Conservation (phyloP, 768 basidiomycete species). For the Albatrellus ellisii region DNA sequence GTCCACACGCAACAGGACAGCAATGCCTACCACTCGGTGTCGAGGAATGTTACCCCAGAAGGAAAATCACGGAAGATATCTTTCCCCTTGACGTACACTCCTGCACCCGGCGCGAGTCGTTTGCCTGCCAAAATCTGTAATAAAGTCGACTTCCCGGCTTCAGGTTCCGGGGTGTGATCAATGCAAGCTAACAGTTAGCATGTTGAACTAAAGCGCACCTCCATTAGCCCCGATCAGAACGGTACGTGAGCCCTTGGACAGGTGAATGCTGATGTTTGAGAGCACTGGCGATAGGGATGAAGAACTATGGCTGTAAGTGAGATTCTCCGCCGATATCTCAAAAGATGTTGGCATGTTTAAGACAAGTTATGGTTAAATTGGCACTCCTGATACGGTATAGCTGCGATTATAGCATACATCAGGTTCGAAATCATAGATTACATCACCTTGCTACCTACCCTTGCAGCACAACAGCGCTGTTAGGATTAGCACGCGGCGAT, state of each 20-base stretch:
- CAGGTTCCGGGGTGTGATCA: neutral
- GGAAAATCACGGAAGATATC: constrained; percentile 90
- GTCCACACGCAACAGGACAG: constrained; percentile 5
- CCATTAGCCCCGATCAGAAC: constrained; percentile 91
- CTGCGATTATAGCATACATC: too few species aligned
- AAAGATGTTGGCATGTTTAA: too few species aligned
- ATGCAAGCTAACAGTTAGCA: neutral
- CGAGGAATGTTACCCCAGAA: constrained; percentile 71
- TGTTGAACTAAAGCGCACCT: constrained; percentile 32
- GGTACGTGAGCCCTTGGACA: constrained; percentile 69
- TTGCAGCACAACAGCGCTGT: too few species aligned
- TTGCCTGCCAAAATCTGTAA: constrained; percentile 92
- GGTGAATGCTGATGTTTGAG: constrained; percentile 43
- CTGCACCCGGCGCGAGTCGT: constrained; percentile 51
- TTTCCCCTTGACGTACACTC: constrained; percentile 57
- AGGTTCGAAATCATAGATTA: too few species aligned
- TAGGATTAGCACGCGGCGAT: too few species aligned
- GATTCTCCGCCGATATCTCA: constrained; percentile 21
- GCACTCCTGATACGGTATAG: too few species aligned
- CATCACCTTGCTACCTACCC: too few species aligned
- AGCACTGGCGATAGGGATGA: constrained; percentile 39
- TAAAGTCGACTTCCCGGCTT: constrained; percentile 92
- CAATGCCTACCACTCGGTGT: constrained; percentile 74
- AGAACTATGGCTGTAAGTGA: constrained; percentile 50
- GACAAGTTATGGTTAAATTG: too few species aligned